Evolutionary conservation across 169 alveolate genomes (phyloP), one percentile per base, ranked within the genome.

Genomic region (Plasmodium inui): DNA sequence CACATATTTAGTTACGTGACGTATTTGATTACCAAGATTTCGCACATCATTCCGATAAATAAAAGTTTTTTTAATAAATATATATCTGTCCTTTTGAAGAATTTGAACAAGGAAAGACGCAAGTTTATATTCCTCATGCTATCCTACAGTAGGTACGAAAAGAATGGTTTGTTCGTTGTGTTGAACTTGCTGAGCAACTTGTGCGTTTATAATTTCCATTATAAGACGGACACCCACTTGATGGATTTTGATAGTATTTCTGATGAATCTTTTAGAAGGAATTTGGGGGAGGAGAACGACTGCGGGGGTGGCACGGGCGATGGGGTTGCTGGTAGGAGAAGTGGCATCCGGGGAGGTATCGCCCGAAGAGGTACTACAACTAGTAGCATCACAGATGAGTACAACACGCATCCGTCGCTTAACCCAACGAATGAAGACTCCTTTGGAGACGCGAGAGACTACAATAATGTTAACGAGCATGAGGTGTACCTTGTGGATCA

Each of bases 1-100:
- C n/a, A 79, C 46, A 88, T 88, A 50, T 88, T 88, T 79, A 78
- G 89, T 57, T 79, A 79, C 82, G 94, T 88, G 50, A 79, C 94
- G 1, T 80, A 80, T 88, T 79, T 88, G 41, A 34, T 88, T 79
- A 80, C 26, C 17, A 88, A 88, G 61, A 88, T 79, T 44, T 79
- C 90, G 30, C 46, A 80, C 19, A 41, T 88, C n/a, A 61, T 79
- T 22, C 94, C 94, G 10, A 88, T 88, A 61, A 67, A 79, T 88
- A 79, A 46, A 73, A 44, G 26, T 19, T 88, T 88, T 88, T 88
- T 88, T 53, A 88, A 88, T 78, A 88, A 88, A 88, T 79, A 88
- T 67, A 79, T 88, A 14, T 76, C 94, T 6, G 94, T 88, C 5
- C 82, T 88, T 41, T 79, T 88, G 72, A 88, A 88, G 82, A 88